Evolutionary conservation across 2,329 filamentous ascomycete genomes (phyloP), one percentile per base, ranked within the genome.

Genomic region (Diaporthe destruens): DNA sequence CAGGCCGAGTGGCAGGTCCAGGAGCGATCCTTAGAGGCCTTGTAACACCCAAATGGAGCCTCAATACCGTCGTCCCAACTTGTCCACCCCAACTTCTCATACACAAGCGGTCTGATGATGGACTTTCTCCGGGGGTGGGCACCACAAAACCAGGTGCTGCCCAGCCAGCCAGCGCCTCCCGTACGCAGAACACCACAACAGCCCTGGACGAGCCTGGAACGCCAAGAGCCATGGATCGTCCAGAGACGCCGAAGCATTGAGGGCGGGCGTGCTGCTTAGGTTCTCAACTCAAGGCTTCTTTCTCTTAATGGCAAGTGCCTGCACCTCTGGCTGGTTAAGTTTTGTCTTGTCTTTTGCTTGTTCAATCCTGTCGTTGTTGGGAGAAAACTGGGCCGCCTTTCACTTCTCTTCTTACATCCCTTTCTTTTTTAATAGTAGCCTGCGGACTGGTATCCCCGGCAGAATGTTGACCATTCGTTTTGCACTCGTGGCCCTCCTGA

Each of bases 391-490:
- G 59, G 70, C 32, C 59, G 69, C 59, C 23, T 54, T 61, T 49
- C 36, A 63, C 25, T 71, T 63, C 47, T 75, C 7, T 39, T 39
- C 44, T 66, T 11, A n/a, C 56, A 70, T 57, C 23, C 54, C 34
- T 56, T 6, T 6, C 5, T 42, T 42, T 42, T 42, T 67, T 49
- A 51, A 55, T 73, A 44, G 29, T 44, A 47, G 56, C 36, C 14
- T 65, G 25, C 47, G 61, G 61, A 66, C 61, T 66, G 61, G 61
- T 66, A 66, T 42, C 65, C 34, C 44, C 54, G 39, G 34, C 66
- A 77, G 69, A 72, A 77, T 77, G 76, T 76, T 74, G 75, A 76
- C 74, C 76, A 71, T 77, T 75, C 75, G 72, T 61, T 23, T 75
- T 49, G 39, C 71, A 23, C 44, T 76, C 66, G 25, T 75, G 25